These are phyloP conservation scores for Trichophyton benhamiae DNA, from an alignment of 2,329 filamentous ascomycete genomes.

Conservation along the genomic window DNA sequence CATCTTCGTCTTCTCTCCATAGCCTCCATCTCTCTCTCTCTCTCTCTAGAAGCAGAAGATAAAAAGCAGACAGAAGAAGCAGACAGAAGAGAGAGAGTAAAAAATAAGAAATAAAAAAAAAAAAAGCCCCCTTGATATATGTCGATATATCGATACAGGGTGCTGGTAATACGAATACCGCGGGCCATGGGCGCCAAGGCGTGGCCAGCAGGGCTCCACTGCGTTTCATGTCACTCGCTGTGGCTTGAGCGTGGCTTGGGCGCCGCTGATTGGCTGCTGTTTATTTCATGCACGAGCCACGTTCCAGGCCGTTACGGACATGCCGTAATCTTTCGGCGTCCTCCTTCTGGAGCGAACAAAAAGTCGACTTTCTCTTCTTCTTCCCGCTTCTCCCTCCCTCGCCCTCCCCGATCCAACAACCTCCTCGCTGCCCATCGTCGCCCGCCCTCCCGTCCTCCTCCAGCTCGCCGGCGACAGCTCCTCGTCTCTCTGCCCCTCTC, in stretches of 20 bases:
- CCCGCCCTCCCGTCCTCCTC: neutral
- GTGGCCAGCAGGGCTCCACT: neutral
- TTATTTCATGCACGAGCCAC: slow-evolving; percentile 1
- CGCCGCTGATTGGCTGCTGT: neutral
- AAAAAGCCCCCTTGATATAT: neutral
- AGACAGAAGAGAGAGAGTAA: neutral
- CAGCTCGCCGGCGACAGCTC: neutral
- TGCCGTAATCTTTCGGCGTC: neutral
- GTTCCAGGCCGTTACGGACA: neutral
- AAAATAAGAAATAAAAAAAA: neutral
- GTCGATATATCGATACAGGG: neutral
- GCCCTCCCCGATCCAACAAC: neutral
- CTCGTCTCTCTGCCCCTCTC: too few species aligned
- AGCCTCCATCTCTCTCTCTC: neutral
- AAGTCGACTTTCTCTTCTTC: neutral
- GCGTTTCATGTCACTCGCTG: neutral
- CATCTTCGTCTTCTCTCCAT: neutral
- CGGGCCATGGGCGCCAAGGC: neutral
- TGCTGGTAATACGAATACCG: neutral
- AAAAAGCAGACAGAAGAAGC: neutral
- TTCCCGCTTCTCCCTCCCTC: neutral
- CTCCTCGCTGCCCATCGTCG: neutral
- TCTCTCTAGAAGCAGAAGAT: neutral
- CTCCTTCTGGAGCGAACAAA: neutral
- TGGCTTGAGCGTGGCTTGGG: neutral